These are phyloP conservation scores for Hydnomerulius pinastri DNA, from an alignment of 768 basidiomycete species.

Conservation along the genomic window DNA sequence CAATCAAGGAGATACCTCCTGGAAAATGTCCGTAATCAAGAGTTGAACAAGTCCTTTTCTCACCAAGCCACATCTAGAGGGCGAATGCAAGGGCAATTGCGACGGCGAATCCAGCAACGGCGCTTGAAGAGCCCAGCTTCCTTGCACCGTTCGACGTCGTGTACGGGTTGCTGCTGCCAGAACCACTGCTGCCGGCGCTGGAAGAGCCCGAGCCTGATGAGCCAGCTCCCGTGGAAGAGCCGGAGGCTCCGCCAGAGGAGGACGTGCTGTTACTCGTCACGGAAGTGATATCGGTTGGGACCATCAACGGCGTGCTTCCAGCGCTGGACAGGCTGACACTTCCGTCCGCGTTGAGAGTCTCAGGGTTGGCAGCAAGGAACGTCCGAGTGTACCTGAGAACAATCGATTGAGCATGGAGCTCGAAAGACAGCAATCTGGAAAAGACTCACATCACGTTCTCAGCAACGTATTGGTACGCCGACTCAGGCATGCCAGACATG, in stretches of 20 bases:
- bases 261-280: constrained; percentile 35
- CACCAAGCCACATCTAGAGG: constrained; percentile 36
- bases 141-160: constrained; percentile 43
- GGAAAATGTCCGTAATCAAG: not conserved
- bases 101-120: constrained; percentile 51
- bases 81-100: constrained; percentile 44
- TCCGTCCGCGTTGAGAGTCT: constrained; percentile 52
- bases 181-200: constrained; percentile 16
- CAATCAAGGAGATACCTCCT: not conserved
- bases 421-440: constrained; percentile 2
- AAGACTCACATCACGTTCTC: constrained; percentile 54
- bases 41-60: too few relatives aligned
- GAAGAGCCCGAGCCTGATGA: constrained; percentile 20
- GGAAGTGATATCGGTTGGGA: constrained; percentile 58
- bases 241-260: constrained; percentile 30
- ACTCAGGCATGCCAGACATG: constrained; percentile 52
- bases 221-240: constrained; percentile 22
- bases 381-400: constrained; percentile 38
- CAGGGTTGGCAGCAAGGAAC: constrained; percentile 50
- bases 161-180: constrained; percentile 4
- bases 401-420: not conserved
- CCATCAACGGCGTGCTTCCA: constrained; percentile 50
- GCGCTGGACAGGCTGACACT: constrained; percentile 48
- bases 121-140: constrained; percentile 48
- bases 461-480: constrained; percentile 49